phyloP scores from a whole-genome alignment of 148 eudicot genomes.

The Hydrangea macrophylla region DNA sequence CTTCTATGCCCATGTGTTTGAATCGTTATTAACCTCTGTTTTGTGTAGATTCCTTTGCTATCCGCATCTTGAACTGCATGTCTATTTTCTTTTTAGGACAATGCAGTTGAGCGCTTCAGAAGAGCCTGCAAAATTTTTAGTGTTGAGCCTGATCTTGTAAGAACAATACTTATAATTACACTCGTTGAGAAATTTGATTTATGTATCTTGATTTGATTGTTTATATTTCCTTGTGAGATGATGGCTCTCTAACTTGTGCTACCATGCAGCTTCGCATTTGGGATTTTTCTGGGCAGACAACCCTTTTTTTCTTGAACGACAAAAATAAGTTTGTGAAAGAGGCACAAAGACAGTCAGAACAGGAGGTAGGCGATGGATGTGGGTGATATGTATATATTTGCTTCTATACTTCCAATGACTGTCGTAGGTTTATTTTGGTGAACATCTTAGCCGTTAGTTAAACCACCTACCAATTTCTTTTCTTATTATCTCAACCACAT shows the following conservation, averaged over 20 bases:
- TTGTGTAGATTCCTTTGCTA: constrained; percentile 3
- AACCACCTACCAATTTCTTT: too few species aligned
- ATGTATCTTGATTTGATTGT: background rate
- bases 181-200: too few species aligned
- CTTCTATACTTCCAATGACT: background rate
- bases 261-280: constrained; percentile 70
- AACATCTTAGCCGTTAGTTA: too few species aligned
- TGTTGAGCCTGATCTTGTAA: constrained; percentile 71
- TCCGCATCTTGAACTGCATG: constrained; percentile 2
- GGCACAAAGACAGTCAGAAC: constrained; percentile 54
- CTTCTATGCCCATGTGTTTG: background rate
- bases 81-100: constrained; percentile 51
- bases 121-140: constrained; percentile 94
- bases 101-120: constrained; percentile 77
- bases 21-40: constrained; percentile 1
- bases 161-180: constrained; percentile 17
- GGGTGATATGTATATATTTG: background rate
- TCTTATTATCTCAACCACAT: too few species aligned
- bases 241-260: constrained; percentile 9
- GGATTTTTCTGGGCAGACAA: constrained; percentile 88
- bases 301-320: constrained; percentile 46
- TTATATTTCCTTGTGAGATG: background rate
- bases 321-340: constrained; percentile 46
- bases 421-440: background rate
- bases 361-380: constrained; percentile 54